Conservation (phyloP, 352 stramenopile genomes). For the Phytopythium kandeliae region DNA sequence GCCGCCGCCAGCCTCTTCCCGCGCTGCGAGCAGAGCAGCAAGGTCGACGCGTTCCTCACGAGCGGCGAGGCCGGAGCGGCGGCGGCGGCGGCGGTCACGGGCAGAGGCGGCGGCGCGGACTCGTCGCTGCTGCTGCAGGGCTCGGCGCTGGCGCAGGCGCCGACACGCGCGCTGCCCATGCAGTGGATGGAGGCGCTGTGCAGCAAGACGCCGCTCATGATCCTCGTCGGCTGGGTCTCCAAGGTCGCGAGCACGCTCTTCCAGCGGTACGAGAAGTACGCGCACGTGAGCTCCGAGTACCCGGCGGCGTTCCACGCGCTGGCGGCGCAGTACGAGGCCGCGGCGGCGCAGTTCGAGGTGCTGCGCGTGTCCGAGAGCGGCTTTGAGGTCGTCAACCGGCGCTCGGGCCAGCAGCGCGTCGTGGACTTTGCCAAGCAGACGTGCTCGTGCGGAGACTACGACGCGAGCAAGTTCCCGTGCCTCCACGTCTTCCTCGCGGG, state of each 20-base stretch:
- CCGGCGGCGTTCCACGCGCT: slow-evolving; percentile 66
- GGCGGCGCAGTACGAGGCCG: slow-evolving; percentile 54
- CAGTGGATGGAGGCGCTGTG: slow-evolving; percentile 66
- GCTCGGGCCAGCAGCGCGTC: slow-evolving; percentile 54
- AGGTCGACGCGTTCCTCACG: slow-evolving; percentile 51
- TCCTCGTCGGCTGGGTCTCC: slow-evolving; percentile 77
- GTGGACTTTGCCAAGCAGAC: slow-evolving; percentile 73
- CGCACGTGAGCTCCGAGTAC: slow-evolving; percentile 69
- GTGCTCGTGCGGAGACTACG: slow-evolving; percentile 75
- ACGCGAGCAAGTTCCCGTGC: slow-evolving; percentile 66
- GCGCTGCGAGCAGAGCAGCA: slow-evolving; percentile 46
- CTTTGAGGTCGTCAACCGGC: slow-evolving; percentile 72
- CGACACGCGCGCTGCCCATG: slow-evolving; percentile 16
- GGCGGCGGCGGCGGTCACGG: slow-evolving; percentile 4
- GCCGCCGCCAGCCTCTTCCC: slow-evolving; percentile 41
- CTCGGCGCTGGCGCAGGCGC: too few species aligned
- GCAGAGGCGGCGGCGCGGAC: too few species aligned
- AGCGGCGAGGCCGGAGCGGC: slow-evolving; percentile 7
- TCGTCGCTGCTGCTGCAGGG: not conserved
- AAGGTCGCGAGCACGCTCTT: slow-evolving; percentile 69
- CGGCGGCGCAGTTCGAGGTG: slow-evolving; percentile 54
- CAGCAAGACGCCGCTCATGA: slow-evolving; percentile 67
- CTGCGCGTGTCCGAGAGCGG: slow-evolving; percentile 61
- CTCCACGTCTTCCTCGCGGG: slow-evolving; percentile 75
- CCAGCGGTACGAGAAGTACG: slow-evolving; percentile 69